A percentile compares a stretch with the other conserved stretches of the same genome.
Conservation (phyloP, 2,329 filamentous ascomycete species). For the Lachnellula cervina region DNA sequence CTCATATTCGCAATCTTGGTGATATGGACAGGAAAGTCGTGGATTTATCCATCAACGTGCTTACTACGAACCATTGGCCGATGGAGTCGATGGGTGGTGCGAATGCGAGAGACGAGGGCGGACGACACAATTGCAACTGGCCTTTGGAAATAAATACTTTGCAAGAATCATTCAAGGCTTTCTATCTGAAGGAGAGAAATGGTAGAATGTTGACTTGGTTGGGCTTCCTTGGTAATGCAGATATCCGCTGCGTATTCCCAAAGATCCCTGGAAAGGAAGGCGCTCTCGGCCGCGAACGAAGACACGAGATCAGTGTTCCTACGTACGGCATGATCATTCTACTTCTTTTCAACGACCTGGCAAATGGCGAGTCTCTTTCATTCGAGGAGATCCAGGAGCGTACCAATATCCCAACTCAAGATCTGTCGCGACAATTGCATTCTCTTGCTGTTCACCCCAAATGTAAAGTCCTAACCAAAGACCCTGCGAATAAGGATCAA, state of each 20-base stretch:
- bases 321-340: conserved; percentile 91
- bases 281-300: conserved; percentile 57
- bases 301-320: conserved; percentile 86
- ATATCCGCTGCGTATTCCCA: conserved; percentile 76
- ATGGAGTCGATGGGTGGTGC: conserved; percentile 73
- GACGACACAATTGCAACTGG: conserved; percentile 58
- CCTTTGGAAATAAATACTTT: conserved; percentile 69
- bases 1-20: conserved; percentile 53
- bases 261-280: conserved; percentile 66
- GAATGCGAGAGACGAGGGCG: conserved; percentile 46
- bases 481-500: conserved; percentile 72
- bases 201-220: conserved; percentile 86
- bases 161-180: conserved; percentile 81
- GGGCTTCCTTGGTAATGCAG: conserved; percentile 67
- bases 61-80: conserved; percentile 95
- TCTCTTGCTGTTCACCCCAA: conserved; percentile 80
- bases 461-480: conserved; percentile 73
- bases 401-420: conserved; percentile 71
- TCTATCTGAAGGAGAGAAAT: conserved; percentile 81
- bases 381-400: conserved; percentile 77
- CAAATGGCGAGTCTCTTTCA: conserved; percentile 44
- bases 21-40: conserved; percentile 56
- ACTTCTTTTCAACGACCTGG: conserved; percentile 79
- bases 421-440: conserved; percentile 73
- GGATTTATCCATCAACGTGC: conserved; percentile 77